Evolutionary conservation across 2,329 filamentous ascomycete genomes (phyloP), one percentile per base, ranked within the genome.

Genomic region (Nothophoma quercina): DNA sequence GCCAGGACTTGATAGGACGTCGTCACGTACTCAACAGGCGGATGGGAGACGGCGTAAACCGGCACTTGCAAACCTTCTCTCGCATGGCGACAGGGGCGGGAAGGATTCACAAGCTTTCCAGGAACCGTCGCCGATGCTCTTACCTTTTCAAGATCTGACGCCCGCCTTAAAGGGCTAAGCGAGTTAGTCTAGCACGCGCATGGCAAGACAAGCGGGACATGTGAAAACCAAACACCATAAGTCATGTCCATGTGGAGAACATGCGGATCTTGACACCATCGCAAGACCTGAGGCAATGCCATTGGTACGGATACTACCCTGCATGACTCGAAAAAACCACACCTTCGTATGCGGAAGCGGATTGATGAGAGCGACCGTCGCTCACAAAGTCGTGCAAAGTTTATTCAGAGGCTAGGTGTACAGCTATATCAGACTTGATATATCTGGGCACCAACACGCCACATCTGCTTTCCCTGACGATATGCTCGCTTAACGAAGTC

Each of bases 31-130:
- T 26, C 8, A 6, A 48, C 12, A 43, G 33, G 16, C 16, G 10
- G 21, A 15, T 21, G 10, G 12, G 10, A 25, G 38, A 53, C 39
- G 50, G 43, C 38, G 33, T 48, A 42, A 15, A 39, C 38, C 50
- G 50, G 50, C 32, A 39, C 15, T 22, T 47, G 43, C 12, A 39
- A 29, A 25, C 26, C 25, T n/a, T 23, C 36, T 28, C 22, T 58
- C 51, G 48, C 49, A 49, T 55, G 44, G 50, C 45, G 38, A 46
- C 26, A 39, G 44, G 47, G 36, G 23, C 40, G 43, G 47, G 56
- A 60, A 44, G 32, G 54, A 45, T 42, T 41, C 51, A 34, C 51
- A 39, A 51, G 15, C 19, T 30, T 15, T 34, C 21, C 50, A 42
- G 40, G 43, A 46, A 48, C 51, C 32, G 30, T 48, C 16, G 12